Conservation (phyloP, 179 eudicot species). For the Silene noctiflora region DNA sequence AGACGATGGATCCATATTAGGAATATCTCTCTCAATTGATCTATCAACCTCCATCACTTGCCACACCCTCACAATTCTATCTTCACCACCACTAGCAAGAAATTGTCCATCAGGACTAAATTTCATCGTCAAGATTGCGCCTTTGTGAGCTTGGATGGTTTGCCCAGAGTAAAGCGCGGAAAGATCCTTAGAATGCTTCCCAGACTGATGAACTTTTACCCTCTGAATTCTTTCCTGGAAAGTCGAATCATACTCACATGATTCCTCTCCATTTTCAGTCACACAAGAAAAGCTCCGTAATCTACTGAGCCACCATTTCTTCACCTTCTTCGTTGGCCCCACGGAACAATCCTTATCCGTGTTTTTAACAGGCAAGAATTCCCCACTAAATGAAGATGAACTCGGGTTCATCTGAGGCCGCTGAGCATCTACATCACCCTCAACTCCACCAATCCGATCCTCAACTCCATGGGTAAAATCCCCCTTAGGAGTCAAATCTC, state of each 20-base stretch:
- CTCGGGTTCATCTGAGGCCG: conserved; percentile 26
- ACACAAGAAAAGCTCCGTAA: conserved; percentile 54
- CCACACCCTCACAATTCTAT: conserved; percentile 76
- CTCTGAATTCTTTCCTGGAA: conserved; percentile 43
- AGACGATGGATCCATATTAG: conserved; percentile 68
- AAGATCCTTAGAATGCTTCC: conserved; percentile 62
- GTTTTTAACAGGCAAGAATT: conserved; percentile 20
- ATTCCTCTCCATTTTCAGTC: conserved; percentile 32
- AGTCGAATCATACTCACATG: conserved; percentile 26
- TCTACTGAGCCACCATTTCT: conserved; percentile 54
- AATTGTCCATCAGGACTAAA: conserved; percentile 77
- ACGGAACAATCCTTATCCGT: conserved; percentile 22
- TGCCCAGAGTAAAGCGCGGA: conserved; percentile 76
- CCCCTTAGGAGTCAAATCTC: conserved; percentile 19
- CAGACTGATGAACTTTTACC: conserved; percentile 56
- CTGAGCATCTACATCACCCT: conserved; percentile 20
- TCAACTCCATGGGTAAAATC: no score
- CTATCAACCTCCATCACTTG: conserved; percentile 68
- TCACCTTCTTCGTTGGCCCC: conserved; percentile 36
- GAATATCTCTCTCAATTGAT: conserved; percentile 50
- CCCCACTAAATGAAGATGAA: conserved; percentile 35
- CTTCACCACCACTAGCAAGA: conserved; percentile 89
- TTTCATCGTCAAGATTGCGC: conserved; percentile 78
- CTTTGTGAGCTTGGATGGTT: conserved; percentile 76
- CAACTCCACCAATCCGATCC: conserved; percentile 17